Percentiles rank a stretch among this genome's conserved stretches.
These are phyloP conservation scores for Verticillium nonalfalfae DNA, from an alignment of 2,329 filamentous ascomycete genomes.

Conservation along the genomic window DNA sequence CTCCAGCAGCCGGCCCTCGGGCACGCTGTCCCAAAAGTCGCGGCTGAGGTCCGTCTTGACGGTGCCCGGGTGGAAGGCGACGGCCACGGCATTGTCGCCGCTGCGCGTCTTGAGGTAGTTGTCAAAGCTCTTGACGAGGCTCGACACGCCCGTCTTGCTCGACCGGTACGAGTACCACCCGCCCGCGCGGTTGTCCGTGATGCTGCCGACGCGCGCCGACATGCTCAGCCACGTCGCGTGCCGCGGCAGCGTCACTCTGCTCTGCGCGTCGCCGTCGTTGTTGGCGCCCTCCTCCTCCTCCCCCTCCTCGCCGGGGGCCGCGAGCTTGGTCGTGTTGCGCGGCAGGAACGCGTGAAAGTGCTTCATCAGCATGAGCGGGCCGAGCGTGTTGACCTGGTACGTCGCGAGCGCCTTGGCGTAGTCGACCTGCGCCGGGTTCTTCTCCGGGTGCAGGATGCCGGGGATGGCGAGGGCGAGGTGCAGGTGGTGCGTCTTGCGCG, in stretches of 20 bases:
- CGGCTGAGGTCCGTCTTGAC: slow-evolving; percentile 68
- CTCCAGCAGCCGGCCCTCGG: slow-evolving; percentile 56
- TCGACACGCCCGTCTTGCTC: slow-evolving; percentile 69
- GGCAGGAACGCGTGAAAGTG: slow-evolving; percentile 67
- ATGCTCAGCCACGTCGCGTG: slow-evolving; percentile 66
- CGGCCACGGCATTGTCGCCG: slow-evolving; percentile 56
- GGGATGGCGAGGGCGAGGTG: slow-evolving; percentile 65
- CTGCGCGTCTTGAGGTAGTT: slow-evolving; percentile 52
- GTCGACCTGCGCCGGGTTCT: slow-evolving; percentile 59
- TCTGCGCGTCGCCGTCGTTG: slow-evolving; percentile 6
- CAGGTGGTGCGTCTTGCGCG: slow-evolving; percentile 46
- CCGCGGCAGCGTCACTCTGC: slow-evolving; percentile 33
- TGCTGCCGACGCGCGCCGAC: slow-evolving; percentile 72
- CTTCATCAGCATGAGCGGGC: slow-evolving; percentile 71
- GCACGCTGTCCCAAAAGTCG: slow-evolving; percentile 64
- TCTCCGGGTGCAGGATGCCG: slow-evolving; percentile 67
- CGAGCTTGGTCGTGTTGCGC: slow-evolving; percentile 38
- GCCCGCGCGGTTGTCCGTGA: slow-evolving; percentile 64
- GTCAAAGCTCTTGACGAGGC: slow-evolving; percentile 66
- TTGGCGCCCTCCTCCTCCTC: slow-evolving; percentile 1
- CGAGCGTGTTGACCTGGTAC: slow-evolving; percentile 68
- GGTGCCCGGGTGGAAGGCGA: slow-evolving; percentile 74
- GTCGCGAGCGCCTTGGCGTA: slow-evolving; percentile 56
- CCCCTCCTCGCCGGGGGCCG: slow-evolving; percentile 5
- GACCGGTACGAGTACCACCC: slow-evolving; percentile 81